A percentile compares a stretch with the other conserved stretches of the same genome.
Conservation (phyloP, 2,329 filamentous ascomycete species). For the Blastomyces gilchristii region DNA sequence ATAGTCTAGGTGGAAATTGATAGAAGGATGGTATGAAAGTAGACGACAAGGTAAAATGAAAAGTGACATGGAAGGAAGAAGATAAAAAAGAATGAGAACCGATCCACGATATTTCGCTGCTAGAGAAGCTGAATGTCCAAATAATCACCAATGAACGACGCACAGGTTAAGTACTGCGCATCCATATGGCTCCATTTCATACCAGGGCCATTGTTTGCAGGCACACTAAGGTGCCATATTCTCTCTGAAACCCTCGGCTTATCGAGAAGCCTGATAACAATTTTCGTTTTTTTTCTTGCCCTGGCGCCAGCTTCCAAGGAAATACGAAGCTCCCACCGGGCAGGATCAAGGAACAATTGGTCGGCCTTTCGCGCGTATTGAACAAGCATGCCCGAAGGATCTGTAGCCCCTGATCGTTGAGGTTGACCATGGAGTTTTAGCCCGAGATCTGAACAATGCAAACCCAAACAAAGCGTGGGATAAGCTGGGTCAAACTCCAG, state of each 20-base stretch:
- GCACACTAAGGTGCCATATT: background rate
- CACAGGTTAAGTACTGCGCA: no score
- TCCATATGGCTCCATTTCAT: background rate
- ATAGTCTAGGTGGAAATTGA: no score
- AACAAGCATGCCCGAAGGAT: background rate
- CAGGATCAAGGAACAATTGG: background rate
- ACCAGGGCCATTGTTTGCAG: background rate
- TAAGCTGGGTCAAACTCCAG: no score
- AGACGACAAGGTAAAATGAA: background rate
- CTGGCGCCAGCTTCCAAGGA: background rate
- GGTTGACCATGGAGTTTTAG: background rate
- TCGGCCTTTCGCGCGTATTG: background rate
- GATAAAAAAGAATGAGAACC: background rate
- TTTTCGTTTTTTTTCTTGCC: background rate
- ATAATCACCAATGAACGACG: background rate
- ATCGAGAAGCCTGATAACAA: background rate
- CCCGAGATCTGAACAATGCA: no score
- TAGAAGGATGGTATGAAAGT: background rate
- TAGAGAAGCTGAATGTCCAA: no score
- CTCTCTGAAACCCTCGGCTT: background rate
- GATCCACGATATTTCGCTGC: background rate
- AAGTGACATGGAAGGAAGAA: background rate
- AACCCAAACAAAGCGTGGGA: no score
- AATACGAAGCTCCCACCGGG: background rate
- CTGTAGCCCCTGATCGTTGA: background rate